phyloP scores from a whole-genome alignment of 1,139 yeast species.

The Blastobotrys proliferans region DNA sequence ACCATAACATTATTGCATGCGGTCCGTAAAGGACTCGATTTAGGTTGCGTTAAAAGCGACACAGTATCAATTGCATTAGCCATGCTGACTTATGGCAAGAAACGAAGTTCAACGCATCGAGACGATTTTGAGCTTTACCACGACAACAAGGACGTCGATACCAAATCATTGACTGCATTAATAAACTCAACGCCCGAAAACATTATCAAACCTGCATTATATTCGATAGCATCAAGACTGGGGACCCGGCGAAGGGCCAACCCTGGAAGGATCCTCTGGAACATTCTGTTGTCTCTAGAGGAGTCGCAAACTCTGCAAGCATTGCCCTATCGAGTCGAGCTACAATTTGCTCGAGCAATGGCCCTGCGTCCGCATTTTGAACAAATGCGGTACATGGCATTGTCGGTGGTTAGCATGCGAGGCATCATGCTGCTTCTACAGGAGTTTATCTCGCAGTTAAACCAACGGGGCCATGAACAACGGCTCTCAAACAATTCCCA shows the following conservation, averaged over 20 bases:
- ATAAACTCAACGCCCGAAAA: slow-evolving; percentile 11
- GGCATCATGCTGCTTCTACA: neutral
- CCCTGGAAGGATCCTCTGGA: slow-evolving; percentile 23
- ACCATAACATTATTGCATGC: too few relatives aligned
- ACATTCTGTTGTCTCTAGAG: slow-evolving; percentile 21
- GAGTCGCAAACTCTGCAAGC: too few relatives aligned
- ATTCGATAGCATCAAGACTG: neutral
- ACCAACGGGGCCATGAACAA: too few relatives aligned
- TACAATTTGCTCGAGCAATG: slow-evolving; percentile 11
- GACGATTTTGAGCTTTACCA: slow-evolving; percentile 8
- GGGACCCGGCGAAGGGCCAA: neutral
- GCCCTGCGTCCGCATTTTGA: slow-evolving; percentile 23
- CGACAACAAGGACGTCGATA: slow-evolving; percentile 16
- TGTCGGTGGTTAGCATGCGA: slow-evolving; percentile 15
- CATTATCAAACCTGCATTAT: slow-evolving; percentile 8
- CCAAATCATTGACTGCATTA: slow-evolving; percentile 16
- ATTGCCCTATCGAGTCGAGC: slow-evolving; percentile 5
- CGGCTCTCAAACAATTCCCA: too few relatives aligned
- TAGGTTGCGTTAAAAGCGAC: too few relatives aligned
- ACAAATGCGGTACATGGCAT: slow-evolving; percentile 26
- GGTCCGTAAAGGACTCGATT: too few relatives aligned
- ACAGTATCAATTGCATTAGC: too few relatives aligned
- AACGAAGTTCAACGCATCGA: too few relatives aligned
- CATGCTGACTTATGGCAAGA: too few relatives aligned
- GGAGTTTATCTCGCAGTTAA: too few relatives aligned